Base-by-base conservation (phyloP, 2,329 filamentous ascomycete genomes). In the Arachnomyces sp. region DNA sequence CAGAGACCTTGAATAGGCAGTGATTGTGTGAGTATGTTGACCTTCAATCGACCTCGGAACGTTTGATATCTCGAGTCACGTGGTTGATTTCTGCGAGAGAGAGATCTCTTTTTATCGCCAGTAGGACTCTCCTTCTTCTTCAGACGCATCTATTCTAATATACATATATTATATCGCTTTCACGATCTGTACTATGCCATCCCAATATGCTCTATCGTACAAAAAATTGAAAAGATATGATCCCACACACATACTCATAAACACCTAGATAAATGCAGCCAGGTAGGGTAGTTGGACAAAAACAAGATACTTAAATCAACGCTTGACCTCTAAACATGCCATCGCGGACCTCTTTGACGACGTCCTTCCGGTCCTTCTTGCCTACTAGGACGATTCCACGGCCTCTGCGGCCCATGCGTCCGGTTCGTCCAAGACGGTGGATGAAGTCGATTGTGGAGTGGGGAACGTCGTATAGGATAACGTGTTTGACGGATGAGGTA, bases 361-460 rank as follows among this genome's bases (percentile, higher is more conserved):
- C 77, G 62, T 96, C 90, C 57, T 83, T 84, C 39, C 92, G 73
- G 60, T 96, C 92, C 46, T 88, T 77, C 60, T 84, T 90, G 46
- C 89, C 90, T 2, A 95, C 85, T 28, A 98, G 68, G 18, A 96
- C 89, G 48, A 96, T 81, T 14, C 88, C 92, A 41, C 89, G 75
- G 12, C 92, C 92, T 59, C 92, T 76, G 46, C 88, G 77, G 2
- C 88, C 88, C 87, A 96, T 96, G 28, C 92, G 77, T 0, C 92
- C 92, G 1, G 92, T 87, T 42, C 92, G 77, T 12, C 92, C 92
- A 3, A 96, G 77, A 12, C 93, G 82, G 63, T 98, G 93, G 55
- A 98, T 95, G 55, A 98, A 98, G 63, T 98, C 93, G 44, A 98
- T 93, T 0, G 88, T 94, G 0, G 86, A 94, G 58, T 96, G 90